Percentiles rank a stretch among this genome's conserved stretches.
These are phyloP conservation scores for Pseudisothecium myosuroides DNA, from an alignment of 225 moss, liverwort and hornwort species.

Conservation along the genomic window DNA sequence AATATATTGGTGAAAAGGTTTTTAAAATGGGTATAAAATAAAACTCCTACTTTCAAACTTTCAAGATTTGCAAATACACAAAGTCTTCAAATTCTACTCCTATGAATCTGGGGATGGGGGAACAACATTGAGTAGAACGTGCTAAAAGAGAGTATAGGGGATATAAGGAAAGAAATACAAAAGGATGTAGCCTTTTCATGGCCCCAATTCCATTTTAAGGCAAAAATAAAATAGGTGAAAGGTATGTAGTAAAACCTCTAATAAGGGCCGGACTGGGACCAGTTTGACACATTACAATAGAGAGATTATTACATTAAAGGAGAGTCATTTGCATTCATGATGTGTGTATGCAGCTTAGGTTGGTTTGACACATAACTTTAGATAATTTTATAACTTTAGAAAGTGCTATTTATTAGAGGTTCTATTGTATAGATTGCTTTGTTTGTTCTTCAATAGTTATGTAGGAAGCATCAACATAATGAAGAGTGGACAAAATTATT, in stretches of 20 bases:
- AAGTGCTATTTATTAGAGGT: too few species aligned
- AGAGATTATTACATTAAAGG: too few species aligned
- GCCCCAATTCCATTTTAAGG: fast-evolving
- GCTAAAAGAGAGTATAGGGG: background rate
- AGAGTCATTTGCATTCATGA: too few species aligned
- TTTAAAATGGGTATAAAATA: too few species aligned
- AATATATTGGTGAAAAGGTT: fast-evolving
- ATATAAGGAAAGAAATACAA: background rate
- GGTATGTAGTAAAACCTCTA: too few species aligned
- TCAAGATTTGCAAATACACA: too few species aligned
- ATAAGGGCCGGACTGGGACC: too few species aligned
- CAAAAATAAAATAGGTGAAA: fast-evolving
- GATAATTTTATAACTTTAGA: too few species aligned
- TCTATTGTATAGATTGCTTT: background rate
- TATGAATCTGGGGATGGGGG: background rate
- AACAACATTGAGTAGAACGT: background rate
- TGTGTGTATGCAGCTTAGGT: too few species aligned
- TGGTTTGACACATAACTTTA: too few species aligned
- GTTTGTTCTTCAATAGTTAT: background rate
- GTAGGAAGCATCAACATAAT: background rate
- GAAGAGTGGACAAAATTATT: background rate
- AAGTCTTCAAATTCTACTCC: fast-evolving
- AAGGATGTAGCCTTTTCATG: fast-evolving
- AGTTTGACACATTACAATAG: too few species aligned
- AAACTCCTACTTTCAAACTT: fast-evolving